Base-by-base conservation (phyloP, 179 eudicot species). In the Corrigiola litoralis region DNA sequence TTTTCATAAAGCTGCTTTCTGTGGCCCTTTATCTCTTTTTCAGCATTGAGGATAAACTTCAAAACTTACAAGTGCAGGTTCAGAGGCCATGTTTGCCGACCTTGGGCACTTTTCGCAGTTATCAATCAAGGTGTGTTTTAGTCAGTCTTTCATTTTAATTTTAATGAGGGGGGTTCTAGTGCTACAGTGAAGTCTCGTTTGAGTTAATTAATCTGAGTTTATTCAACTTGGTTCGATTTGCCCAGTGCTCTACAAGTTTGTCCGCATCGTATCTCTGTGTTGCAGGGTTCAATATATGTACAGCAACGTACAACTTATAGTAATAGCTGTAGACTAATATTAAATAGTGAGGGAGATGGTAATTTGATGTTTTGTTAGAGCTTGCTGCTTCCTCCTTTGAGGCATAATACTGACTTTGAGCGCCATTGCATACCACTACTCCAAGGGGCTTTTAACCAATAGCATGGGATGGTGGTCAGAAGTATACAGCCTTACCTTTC, bases 41-140 rank as follows among this genome's bases (percentile, higher is more conserved):
- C 1, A 0, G 7, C 3, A 38, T 25, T 18, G 5, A 38, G 32
- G n/a, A 50, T 13, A 51, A 25, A 32, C 16, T 10, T 62, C 50
- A 18, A 21, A 16, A 7, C 7, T 66, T n/a, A 1, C 25, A 17
- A 17, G 41, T 77, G 38, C 83, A 91, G 97, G 97, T 71, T 91
- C 97, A 3, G 97, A 91, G 72, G 97, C 97, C 41, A 91, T 91
- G 96, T 91, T 86, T 79, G 96, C 96, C 71, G 96, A 91, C 76
- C 87, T 91, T 6, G 97, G 97, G 16, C 97, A 91, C 80, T 91
- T 91, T 50, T 85, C 97, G 2, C 97, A 91, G 66, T 77, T 85
- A 73, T 87, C 97, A 44, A 91, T 91, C 67, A 48, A 91, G 96
- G 97, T 84, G 72, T 38, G 46, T 28, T 20, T 28, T 17, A n/a